phyloP scores from a whole-genome alignment of 2,329 filamentous ascomycete genomes.

The Elsinoe ampelina region DNA sequence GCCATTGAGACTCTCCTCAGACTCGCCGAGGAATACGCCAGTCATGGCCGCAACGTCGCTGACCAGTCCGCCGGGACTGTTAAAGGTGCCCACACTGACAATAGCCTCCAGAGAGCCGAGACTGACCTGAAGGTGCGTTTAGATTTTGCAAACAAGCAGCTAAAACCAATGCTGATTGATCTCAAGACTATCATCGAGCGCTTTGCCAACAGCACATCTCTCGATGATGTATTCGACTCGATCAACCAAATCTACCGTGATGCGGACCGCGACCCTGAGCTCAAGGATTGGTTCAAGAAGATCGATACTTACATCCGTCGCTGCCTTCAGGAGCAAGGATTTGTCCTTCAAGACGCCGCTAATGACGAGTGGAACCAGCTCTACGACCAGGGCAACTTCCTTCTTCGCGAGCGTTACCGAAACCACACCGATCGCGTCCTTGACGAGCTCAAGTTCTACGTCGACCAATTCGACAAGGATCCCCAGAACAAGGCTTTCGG shows the following conservation, averaged over 20 bases:
- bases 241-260: slow-evolving; percentile 80
- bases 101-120: slow-evolving; percentile 62
- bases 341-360: slow-evolving; percentile 72
- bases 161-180: slow-evolving; percentile 40
- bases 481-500: slow-evolving; percentile 75
- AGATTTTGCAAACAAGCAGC: slow-evolving; percentile 30
- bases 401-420: slow-evolving; percentile 82
- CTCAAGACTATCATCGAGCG: slow-evolving; percentile 70
- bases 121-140: slow-evolving; percentile 61
- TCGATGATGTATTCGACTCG: slow-evolving; percentile 73
- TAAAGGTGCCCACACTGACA: slow-evolving; percentile 59
- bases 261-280: slow-evolving; percentile 75
- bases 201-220: slow-evolving; percentile 89
- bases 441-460: slow-evolving; percentile 85
- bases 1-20: slow-evolving; percentile 81
- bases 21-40: slow-evolving; percentile 75
- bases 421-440: slow-evolving; percentile 75
- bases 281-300: slow-evolving; percentile 80
- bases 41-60: slow-evolving; percentile 59
- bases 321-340: slow-evolving; percentile 81
- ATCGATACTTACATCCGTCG: slow-evolving; percentile 70
- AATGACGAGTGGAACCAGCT: slow-evolving; percentile 74
- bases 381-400: slow-evolving; percentile 74
- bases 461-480: slow-evolving; percentile 81
- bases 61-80: slow-evolving; percentile 58